Conservation (phyloP, 2,329 filamentous ascomycete genomes). For the Fusarium mangiferae region DNA sequence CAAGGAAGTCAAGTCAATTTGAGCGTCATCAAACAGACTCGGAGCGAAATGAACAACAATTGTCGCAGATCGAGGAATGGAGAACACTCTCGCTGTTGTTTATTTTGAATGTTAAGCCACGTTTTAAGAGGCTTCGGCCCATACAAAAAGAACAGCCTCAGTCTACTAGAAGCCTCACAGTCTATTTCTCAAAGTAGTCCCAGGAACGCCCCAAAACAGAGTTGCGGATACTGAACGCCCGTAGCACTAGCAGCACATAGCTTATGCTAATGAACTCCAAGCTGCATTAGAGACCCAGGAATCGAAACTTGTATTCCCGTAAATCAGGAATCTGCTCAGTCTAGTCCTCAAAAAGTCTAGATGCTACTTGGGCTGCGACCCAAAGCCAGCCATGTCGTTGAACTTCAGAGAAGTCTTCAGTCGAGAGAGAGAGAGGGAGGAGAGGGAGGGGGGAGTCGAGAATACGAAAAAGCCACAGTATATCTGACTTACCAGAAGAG, state of each 20-base stretch:
- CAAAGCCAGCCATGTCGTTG: constrained; percentile 1
- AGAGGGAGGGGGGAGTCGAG: neutral
- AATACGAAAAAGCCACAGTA: constrained; percentile 22
- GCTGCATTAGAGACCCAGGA: neutral
- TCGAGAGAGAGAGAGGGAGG: neutral
- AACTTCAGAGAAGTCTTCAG: neutral
- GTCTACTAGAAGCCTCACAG: neutral
- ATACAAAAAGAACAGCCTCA: neutral
- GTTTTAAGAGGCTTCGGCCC: neutral
- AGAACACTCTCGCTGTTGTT: neutral
- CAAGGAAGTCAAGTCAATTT: neutral
- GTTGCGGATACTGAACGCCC: constrained; percentile 20
- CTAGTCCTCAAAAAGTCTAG: neutral
- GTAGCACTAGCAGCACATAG: constrained; percentile 9
- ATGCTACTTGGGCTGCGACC: constrained; percentile 6
- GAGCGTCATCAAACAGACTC: neutral
- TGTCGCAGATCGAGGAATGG: neutral
- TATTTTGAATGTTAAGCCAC: neutral
- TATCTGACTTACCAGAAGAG: neutral
- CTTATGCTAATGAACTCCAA: constrained; percentile 2
- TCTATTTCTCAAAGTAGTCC: neutral
- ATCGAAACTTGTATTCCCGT: constrained; percentile 2
- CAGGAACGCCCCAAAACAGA: constrained; percentile 25
- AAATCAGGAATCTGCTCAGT: neutral
- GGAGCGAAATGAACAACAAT: neutral